Evolutionary conservation across 768 basidiomycete species (phyloP).

Genomic region (Tulasnella calospora): DNA sequence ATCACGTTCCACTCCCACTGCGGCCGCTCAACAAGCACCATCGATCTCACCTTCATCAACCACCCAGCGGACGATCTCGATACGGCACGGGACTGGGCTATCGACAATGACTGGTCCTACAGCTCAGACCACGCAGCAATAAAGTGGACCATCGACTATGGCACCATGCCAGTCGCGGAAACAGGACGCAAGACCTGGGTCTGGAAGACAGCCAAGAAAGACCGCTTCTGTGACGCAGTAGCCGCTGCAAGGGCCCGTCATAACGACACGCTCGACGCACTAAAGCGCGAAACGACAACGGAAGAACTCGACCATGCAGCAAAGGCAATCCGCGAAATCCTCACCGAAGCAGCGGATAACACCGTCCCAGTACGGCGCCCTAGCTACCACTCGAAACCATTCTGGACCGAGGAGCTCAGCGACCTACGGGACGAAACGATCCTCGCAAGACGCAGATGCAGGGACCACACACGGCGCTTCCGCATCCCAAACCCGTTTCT

Average conservation of each 20-base stretch:
- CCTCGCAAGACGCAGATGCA: not conserved
- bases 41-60: conserved; percentile 25
- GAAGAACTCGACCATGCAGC: conserved; percentile 1
- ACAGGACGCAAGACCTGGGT: not conserved
- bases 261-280: not conserved
- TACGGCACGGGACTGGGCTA: conserved; percentile 5
- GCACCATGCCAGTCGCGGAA: not conserved
- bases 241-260: not conserved
- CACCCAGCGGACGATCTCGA: not conserved
- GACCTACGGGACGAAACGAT: not conserved
- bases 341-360: not conserved
- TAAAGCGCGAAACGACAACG: too few relatives aligned
- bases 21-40: not conserved
- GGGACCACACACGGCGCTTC: not conserved
- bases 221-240: not conserved
- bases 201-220: not conserved
- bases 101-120: not conserved
- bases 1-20: conserved; percentile 15
- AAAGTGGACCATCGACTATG: not conserved
- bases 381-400: not conserved
- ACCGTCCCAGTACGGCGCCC: not conserved
- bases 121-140: conserved; percentile 19
- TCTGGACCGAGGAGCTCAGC: not conserved
- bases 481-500: not conserved
- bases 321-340: not conserved